Conservation (phyloP, 768 basidiomycete genomes). For the Russula dissimulans region DNA sequence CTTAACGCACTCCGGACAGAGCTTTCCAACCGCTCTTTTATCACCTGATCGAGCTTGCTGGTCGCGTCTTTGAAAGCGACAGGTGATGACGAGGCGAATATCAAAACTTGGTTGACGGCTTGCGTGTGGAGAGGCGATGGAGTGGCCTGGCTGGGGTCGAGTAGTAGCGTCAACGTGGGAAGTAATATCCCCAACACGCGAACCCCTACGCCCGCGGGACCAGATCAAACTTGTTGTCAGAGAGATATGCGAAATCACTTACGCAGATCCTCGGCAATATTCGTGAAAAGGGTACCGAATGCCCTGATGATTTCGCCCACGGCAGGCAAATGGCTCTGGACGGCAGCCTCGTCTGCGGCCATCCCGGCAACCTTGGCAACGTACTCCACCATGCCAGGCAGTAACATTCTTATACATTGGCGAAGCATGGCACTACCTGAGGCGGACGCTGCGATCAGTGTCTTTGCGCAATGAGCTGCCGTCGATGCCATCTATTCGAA, state of each 20-base stretch:
- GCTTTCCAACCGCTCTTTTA: slow-evolving; percentile 15
- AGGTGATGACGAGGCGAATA: slow-evolving; percentile 19
- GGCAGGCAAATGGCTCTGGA: slow-evolving; percentile 50
- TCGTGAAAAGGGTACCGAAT: slow-evolving; percentile 31
- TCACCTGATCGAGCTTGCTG: slow-evolving; percentile 11
- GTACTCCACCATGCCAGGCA: slow-evolving; percentile 78
- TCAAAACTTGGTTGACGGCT: slow-evolving; percentile 15
- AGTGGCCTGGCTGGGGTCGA: slow-evolving; percentile 6
- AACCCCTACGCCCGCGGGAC: slow-evolving; percentile 2
- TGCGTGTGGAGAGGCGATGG: slow-evolving; percentile 17
- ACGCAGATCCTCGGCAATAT: slow-evolving; percentile 18
- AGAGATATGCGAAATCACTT: neutral
- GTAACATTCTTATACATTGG: slow-evolving; percentile 58
- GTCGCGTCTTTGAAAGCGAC: slow-evolving; percentile 19
- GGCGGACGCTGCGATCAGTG: slow-evolving; percentile 63
- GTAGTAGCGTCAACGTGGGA: slow-evolving; percentile 18
- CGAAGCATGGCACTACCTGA: slow-evolving; percentile 58
- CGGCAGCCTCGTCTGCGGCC: slow-evolving; percentile 46
- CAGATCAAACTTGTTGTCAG: neutral
- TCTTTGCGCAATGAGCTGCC: slow-evolving; percentile 85
- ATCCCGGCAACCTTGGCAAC: slow-evolving; percentile 58
- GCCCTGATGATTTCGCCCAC: slow-evolving; percentile 78
- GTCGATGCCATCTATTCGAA: slow-evolving; percentile 61
- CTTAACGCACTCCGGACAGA: slow-evolving; percentile 15
- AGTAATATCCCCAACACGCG: slow-evolving; percentile 15